Evolutionary conservation across 352 stramenopile genomes (phyloP), one percentile per base, ranked within the genome.

Genomic region (Pilasporangium apinafurcum): DNA sequence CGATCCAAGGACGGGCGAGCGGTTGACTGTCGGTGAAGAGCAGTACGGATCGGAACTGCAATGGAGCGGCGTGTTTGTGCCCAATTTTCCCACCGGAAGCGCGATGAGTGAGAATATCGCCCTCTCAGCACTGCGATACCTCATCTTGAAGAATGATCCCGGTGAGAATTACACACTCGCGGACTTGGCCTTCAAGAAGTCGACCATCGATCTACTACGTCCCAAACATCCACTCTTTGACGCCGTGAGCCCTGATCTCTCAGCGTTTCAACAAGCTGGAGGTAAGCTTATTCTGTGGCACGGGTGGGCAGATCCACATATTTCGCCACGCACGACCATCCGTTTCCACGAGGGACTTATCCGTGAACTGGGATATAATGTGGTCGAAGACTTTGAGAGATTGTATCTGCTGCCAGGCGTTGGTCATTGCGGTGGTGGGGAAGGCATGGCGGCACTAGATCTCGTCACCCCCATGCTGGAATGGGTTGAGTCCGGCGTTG

Each of bases 201-300:
- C 57, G 5, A 76, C 65, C 17, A 56, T 76, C 25, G 47, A 63
- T 10, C 51, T 65, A 17, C 53, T 76, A 9, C 43, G 49, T 8
- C 16, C 48, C 6, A 53, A 48, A 13, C 61, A 76, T 28, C 48
- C 42, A 17, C 18, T 76, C 4, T 54, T 76, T 1, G 61, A 72
- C 18, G 58, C 65, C 2, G 59, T 70, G 9, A 76, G 50, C 37
- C 46, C 60, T 0, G 51, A 75, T 35, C 56, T 75, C 29, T 57
- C 64, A 2, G 39, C 48, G 8, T 76, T 72, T 49, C 49, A 66
- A 35, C 28, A 33, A 14, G 53, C 57, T 29, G 65, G 65, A 0
- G 61, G 58, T 14, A 76, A 76, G 36, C 54, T 76, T 24, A 72
- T 76, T 38, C 40, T 76, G 16, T 74, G 60, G 57, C 65, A 76